These are phyloP conservation scores for Pythium phragmiticola DNA, from an alignment of 352 stramenopile species.

Conservation along the genomic window DNA sequence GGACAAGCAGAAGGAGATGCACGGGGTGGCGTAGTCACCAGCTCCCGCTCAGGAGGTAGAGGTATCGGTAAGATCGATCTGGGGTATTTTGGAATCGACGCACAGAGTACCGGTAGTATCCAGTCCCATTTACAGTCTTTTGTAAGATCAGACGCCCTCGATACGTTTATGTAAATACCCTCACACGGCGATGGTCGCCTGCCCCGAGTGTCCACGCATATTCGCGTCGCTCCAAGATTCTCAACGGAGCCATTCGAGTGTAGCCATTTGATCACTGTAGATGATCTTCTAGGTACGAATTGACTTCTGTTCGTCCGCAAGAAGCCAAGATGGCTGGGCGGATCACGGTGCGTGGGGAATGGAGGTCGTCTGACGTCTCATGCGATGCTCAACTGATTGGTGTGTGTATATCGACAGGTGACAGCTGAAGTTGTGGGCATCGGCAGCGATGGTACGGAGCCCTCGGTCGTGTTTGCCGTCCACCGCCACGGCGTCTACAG, in stretches of 20 bases:
- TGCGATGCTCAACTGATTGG: background rate
- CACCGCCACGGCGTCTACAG: constrained; percentile 67
- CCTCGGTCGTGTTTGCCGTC: constrained; percentile 65
- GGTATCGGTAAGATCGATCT: too few relatives aligned
- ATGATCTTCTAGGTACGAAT: constrained; percentile 11
- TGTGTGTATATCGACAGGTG: constrained; percentile 26
- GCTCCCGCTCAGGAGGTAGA: too few relatives aligned
- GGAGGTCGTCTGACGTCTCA: background rate
- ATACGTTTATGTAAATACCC: too few relatives aligned
- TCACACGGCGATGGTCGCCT: too few relatives aligned
- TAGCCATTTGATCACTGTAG: constrained; percentile 8
- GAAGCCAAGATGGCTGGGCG: constrained; percentile 10
- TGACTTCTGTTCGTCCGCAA: background rate
- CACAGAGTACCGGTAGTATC: too few relatives aligned
- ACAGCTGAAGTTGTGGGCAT: constrained; percentile 60
- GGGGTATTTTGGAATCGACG: too few relatives aligned
- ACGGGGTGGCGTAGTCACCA: too few relatives aligned
- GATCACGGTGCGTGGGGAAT: constrained; percentile 10
- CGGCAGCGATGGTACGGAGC: constrained; percentile 63
- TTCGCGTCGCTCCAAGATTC: background rate
- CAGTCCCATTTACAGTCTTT: too few relatives aligned
- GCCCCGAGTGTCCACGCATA: too few relatives aligned
- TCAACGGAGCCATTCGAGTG: background rate
- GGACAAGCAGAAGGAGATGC: too few relatives aligned
- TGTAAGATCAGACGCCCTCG: too few relatives aligned